Evolutionary conservation across 177 flowering plant genomes (phyloP).

Genomic region (Vitis hybrid): DNA sequence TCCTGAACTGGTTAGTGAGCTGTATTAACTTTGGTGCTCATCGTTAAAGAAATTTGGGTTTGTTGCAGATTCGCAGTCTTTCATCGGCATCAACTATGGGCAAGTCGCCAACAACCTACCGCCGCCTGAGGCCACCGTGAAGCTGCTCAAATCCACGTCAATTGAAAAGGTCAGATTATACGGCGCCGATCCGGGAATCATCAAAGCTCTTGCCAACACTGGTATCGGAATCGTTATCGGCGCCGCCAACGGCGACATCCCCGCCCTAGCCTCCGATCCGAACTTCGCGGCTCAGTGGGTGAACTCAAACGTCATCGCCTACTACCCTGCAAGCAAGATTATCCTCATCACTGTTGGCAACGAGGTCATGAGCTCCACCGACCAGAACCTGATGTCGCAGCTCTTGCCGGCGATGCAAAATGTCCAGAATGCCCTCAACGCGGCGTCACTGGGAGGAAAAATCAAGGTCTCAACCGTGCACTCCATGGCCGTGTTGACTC

Average conservation of each 20-base stretch:
- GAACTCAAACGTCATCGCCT: slow-evolving; percentile 45
- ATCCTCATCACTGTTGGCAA: slow-evolving; percentile 61
- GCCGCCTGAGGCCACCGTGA: slow-evolving; percentile 44
- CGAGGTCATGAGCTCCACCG: slow-evolving; percentile 48
- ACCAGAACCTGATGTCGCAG: slow-evolving; percentile 37
- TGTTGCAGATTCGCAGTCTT: slow-evolving; percentile 39
- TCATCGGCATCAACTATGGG: slow-evolving; percentile 62
- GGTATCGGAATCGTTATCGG: slow-evolving; percentile 55
- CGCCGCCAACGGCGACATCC: slow-evolving; percentile 48
- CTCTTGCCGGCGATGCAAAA: slow-evolving; percentile 61
- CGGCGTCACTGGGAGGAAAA: slow-evolving; percentile 41
- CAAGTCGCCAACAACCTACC: slow-evolving; percentile 62
- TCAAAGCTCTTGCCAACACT: slow-evolving; percentile 48
- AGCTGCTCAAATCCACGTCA: slow-evolving; percentile 46
- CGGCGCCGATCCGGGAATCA: slow-evolving; percentile 50
- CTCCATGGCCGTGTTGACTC: slow-evolving; percentile 50
- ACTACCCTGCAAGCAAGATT: slow-evolving; percentile 52
- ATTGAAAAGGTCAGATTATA: slow-evolving; percentile 46
- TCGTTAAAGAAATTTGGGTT: neutral
- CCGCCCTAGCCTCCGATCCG: slow-evolving; percentile 46
- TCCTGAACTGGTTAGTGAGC: neutral
- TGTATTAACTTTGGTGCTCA: neutral
- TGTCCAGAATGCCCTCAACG: slow-evolving; percentile 40
- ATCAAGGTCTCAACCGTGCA: slow-evolving; percentile 64
- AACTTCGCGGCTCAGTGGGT: slow-evolving; percentile 56